Evolutionary conservation across 306 rosid genomes (phyloP).

Genomic region (Medicago arabica): DNA sequence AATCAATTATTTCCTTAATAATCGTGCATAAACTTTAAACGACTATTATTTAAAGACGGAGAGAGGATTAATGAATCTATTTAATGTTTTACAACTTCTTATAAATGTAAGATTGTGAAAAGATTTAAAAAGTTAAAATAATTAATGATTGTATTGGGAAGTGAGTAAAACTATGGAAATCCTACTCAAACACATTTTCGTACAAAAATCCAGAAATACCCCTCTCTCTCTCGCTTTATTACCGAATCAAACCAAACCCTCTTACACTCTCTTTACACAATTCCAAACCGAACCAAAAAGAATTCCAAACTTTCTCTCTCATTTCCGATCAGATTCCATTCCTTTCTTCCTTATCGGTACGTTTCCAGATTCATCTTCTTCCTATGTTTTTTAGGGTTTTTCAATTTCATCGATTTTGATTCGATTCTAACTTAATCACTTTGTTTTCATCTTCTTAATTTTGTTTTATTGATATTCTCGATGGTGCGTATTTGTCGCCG

Average conservation of each 20-base stretch:
- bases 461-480: constrained; percentile 40
- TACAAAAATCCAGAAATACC: constrained; percentile 56
- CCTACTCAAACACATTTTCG: not conserved
- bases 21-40: too few relatives aligned
- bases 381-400: constrained; percentile 47
- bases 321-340: constrained; percentile 53
- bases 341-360: constrained; percentile 55
- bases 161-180: too few relatives aligned
- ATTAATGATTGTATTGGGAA: too few relatives aligned
- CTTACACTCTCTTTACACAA: not conserved
- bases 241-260: constrained; percentile 13
- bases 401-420: not conserved
- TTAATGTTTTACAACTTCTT: too few relatives aligned
- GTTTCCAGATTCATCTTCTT: constrained; percentile 38
- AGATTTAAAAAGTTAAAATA: too few relatives aligned
- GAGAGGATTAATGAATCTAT: too few relatives aligned
- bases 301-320: constrained; percentile 24
- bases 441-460: not conserved
- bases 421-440: not conserved
- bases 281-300: constrained; percentile 13
- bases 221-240: not conserved
- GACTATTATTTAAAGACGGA: too few relatives aligned
- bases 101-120: too few relatives aligned
- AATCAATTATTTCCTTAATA: too few relatives aligned
- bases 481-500: constrained; percentile 56